These are phyloP conservation scores for Alectoria sarmentosa DNA, from an alignment of 495 filamentous ascomycete species.

Conservation along the genomic window DNA sequence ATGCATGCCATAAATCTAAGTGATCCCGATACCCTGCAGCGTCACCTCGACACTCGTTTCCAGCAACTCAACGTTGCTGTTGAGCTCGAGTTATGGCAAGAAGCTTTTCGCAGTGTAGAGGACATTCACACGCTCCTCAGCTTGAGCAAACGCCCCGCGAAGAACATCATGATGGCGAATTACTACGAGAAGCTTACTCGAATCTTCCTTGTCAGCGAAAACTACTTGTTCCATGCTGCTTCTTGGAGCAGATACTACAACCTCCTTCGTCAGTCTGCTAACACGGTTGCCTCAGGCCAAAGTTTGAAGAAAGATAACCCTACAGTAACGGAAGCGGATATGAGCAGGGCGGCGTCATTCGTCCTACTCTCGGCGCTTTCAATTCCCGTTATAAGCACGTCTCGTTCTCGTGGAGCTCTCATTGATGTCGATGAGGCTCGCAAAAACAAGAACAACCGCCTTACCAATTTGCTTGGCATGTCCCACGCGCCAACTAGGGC, in stretches of 20 bases:
- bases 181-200: constrained; percentile 99
- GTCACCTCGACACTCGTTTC: constrained; percentile 95
- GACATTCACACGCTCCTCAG: constrained; percentile 98
- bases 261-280: constrained; percentile 85
- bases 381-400: constrained; percentile 98
- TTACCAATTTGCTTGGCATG: constrained; percentile 96
- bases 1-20: constrained; percentile 99
- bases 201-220: constrained; percentile 98
- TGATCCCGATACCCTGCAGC: constrained; percentile 93
- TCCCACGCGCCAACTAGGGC: constrained; percentile 78
- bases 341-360: constrained; percentile 84
- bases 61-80: constrained; percentile 98
- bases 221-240: constrained; percentile 98
- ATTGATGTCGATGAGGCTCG: constrained; percentile 94
- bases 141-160: constrained; percentile 97
- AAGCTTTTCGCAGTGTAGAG: constrained; percentile 97
- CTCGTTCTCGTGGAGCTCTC: constrained; percentile 88
- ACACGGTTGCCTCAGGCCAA: constrained; percentile 73
- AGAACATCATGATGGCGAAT: constrained; percentile 99
- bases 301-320: constrained; percentile 91
- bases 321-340: constrained; percentile 76
- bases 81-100: constrained; percentile 97
- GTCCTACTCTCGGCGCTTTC: constrained; percentile 93
- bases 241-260: constrained; percentile 97
- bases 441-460: constrained; percentile 97